Percentiles rank a stretch among this genome's conserved stretches.
phyloP scores from a whole-genome alignment of 257 asterid genomes.

The Anisodus tanguticus region DNA sequence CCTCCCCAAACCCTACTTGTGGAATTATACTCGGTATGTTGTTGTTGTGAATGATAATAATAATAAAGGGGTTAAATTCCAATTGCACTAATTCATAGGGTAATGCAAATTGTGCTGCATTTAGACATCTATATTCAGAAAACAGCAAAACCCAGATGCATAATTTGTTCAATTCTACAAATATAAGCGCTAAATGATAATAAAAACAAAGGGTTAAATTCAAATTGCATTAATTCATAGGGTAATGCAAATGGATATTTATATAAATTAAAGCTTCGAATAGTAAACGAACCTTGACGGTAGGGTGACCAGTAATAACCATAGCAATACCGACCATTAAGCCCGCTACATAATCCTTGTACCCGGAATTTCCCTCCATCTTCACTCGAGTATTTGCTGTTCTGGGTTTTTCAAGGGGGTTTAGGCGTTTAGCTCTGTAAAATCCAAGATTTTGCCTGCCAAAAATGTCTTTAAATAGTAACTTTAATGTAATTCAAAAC shows the following conservation, averaged over 20 bases:
- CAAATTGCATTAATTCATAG: no score
- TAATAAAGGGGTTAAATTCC: no score
- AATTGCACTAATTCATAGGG: no score
- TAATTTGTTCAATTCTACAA: not conserved
- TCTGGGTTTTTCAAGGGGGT: not conserved
- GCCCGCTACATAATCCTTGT: conserved; percentile 90
- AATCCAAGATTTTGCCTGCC: no score
- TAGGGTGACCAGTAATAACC: conserved; percentile 93
- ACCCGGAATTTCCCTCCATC: conserved; percentile 59
- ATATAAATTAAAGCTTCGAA: no score
- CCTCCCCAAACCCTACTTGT: no score
- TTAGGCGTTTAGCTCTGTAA: not conserved
- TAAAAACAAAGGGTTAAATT: no score
- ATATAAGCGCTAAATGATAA: not conserved
- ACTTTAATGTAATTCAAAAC: no score
- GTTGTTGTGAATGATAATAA: no score
- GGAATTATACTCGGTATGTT: no score
- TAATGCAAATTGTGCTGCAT: not conserved
- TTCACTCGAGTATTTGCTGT: not conserved
- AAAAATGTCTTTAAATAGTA: no score
- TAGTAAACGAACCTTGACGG: conserved; percentile 65
- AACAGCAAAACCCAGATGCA: not conserved
- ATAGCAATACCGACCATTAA: conserved; percentile 87
- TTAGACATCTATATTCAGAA: not conserved
- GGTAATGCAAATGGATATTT: not conserved